These are phyloP conservation scores for Nissolia schottii DNA, from an alignment of 306 rosid genomes.

Conservation along the genomic window DNA sequence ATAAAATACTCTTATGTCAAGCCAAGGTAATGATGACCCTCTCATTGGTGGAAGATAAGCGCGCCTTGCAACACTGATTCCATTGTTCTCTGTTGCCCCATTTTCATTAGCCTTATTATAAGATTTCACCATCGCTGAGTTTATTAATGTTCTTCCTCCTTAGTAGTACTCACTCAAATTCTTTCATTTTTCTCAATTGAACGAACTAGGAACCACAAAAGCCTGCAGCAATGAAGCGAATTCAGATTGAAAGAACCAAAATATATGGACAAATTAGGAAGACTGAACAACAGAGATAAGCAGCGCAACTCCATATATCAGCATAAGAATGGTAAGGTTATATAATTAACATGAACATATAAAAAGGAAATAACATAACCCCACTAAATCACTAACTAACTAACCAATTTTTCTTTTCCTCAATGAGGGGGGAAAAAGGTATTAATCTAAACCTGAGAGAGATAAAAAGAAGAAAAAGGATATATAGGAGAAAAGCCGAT, in stretches of 20 bases:
- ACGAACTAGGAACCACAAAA: constrained; percentile 17
- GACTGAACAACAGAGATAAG: neutral
- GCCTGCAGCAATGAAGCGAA: constrained; percentile 32
- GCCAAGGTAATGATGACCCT: constrained; percentile 62
- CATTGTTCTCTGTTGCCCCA: constrained; percentile 44
- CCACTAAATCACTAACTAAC: neutral
- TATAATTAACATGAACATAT: constrained; percentile 2
- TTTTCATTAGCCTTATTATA: constrained; percentile 43
- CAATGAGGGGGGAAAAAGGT: too few relatives aligned
- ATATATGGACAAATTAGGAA: neutral
- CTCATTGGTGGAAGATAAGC: constrained; percentile 42
- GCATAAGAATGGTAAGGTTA: neutral
- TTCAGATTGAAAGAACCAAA: constrained; percentile 11
- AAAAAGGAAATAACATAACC: neutral
- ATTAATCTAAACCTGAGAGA: constrained; percentile 5
- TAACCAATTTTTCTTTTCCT: too few relatives aligned
- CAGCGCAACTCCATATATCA: constrained; percentile 4
- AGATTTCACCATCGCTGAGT: constrained; percentile 46
- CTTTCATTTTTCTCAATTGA: constrained; percentile 23
- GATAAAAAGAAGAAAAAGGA: constrained; percentile 23
- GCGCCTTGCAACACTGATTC: constrained; percentile 42
- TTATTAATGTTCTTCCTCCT: constrained; percentile 18
- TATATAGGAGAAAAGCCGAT: constrained; percentile 13
- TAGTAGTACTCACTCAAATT: constrained; percentile 19
- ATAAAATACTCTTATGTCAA: constrained; percentile 66